Conservation (phyloP, 2,329 filamentous ascomycete species). For the Aschersonia sp. region DNA sequence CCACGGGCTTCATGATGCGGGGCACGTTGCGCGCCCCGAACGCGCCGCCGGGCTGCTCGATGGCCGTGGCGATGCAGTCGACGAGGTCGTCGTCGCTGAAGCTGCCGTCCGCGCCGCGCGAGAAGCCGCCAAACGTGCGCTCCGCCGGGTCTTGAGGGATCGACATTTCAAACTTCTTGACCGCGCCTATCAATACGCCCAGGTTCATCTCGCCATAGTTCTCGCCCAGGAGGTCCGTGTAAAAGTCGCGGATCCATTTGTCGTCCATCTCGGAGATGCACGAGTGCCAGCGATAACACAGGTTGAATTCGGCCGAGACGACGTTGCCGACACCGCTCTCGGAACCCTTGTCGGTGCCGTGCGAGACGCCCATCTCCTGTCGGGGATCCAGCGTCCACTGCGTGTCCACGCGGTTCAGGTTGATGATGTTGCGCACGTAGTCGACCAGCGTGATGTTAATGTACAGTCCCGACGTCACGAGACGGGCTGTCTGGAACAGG, state of each 20-base stretch:
- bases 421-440: slow-evolving; percentile 66
- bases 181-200: slow-evolving; percentile 44
- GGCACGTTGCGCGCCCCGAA: slow-evolving; percentile 66
- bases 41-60: slow-evolving; percentile 63
- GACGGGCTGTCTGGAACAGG: slow-evolving; percentile 62
- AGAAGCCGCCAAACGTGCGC: slow-evolving; percentile 52
- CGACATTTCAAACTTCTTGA: slow-evolving; percentile 45
- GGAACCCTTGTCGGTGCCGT: slow-evolving; percentile 39
- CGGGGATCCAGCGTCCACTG: slow-evolving; percentile 74
- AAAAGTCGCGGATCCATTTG: slow-evolving; percentile 62
- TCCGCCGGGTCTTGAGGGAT: slow-evolving; percentile 53
- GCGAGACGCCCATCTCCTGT: slow-evolving; percentile 45
- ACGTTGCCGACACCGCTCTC: slow-evolving; percentile 66
- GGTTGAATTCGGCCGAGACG: slow-evolving; percentile 78
- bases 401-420: slow-evolving; percentile 42
- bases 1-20: slow-evolving; percentile 56
- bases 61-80: slow-evolving; percentile 48
- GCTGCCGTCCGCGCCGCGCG: slow-evolving; percentile 50
- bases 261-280: slow-evolving; percentile 60
- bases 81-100: slow-evolving; percentile 67
- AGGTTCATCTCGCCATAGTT: slow-evolving; percentile 42
- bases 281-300: slow-evolving; percentile 80
- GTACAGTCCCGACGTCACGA: slow-evolving; percentile 63
- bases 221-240: slow-evolving; percentile 40
- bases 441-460: slow-evolving; percentile 68